Conservation (phyloP, 2,329 filamentous ascomycete species). For the Diaporthe eres region DNA sequence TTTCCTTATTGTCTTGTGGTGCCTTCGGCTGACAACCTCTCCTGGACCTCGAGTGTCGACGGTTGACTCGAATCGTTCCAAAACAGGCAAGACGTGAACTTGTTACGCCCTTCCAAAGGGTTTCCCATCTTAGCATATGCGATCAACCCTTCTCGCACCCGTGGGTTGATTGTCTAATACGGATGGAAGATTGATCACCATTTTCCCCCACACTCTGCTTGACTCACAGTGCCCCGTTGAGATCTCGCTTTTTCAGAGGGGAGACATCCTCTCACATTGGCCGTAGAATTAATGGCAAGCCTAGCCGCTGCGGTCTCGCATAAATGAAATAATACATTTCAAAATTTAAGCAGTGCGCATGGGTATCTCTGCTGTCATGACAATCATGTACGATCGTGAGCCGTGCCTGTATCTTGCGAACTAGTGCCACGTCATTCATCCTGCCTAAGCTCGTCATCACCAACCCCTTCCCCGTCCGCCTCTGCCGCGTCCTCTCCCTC, state of each 20-base stretch:
- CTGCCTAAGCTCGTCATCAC: constrained; percentile 47
- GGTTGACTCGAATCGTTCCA: background rate
- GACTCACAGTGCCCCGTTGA: constrained; percentile 55
- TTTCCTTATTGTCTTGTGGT: background rate
- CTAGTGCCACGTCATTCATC: background rate
- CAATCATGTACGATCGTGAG: constrained; percentile 38
- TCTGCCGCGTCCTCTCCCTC: constrained; percentile 54
- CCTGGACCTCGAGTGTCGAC: background rate
- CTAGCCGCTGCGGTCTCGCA: background rate
- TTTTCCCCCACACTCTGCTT: constrained; percentile 62
- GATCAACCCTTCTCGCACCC: constrained; percentile 54
- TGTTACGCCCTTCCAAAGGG: constrained; percentile 1
- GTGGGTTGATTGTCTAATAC: constrained; percentile 61
- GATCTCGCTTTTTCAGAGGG: constrained; percentile 62
- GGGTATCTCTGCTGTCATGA: constrained; percentile 21
- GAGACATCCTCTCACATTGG: constrained; percentile 52
- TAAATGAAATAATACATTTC: background rate
- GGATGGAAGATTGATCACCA: constrained; percentile 59
- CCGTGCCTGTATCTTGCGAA: constrained; percentile 31
- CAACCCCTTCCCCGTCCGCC: constrained; percentile 56
- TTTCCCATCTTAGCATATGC: constrained; percentile 61
- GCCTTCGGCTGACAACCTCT: background rate
- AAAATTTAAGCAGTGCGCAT: background rate
- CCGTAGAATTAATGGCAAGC: background rate
- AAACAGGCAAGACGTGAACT: background rate